Conservation (phyloP, 345 rosid species). For the Pseudoturritis turrita region DNA sequence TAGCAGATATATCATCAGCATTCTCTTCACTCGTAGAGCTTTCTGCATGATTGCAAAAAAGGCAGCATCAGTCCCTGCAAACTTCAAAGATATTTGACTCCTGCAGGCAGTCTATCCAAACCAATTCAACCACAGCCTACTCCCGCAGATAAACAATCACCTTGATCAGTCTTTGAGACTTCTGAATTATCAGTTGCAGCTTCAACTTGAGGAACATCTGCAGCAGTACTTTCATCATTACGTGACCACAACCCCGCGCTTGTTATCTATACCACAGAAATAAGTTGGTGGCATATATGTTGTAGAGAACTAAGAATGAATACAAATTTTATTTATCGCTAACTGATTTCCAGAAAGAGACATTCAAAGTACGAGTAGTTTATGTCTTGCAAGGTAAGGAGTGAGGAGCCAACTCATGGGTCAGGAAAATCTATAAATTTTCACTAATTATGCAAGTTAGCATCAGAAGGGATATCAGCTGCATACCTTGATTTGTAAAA, state of each 20-base stretch:
- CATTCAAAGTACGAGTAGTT: not conserved
- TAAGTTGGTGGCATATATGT: constrained; percentile 6
- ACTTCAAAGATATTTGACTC: constrained; percentile 40
- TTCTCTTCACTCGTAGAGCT: constrained; percentile 39
- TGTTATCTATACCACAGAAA: constrained; percentile 58
- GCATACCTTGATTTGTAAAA: constrained; percentile 74
- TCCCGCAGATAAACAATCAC: constrained; percentile 40
- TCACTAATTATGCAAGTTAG: not conserved
- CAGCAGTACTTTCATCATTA: constrained; percentile 40
- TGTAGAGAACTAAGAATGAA: constrained; percentile 7
- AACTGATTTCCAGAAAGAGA: not conserved
- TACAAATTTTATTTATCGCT: not conserved
- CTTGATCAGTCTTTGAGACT: constrained; percentile 43
- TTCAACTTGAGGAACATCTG: constrained; percentile 34
- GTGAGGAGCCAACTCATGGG: not conserved
- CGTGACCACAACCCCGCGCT: constrained; percentile 91
- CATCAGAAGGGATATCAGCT: not conserved
- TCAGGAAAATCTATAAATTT: not conserved
- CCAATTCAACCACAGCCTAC: constrained; percentile 54
- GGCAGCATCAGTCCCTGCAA: constrained; percentile 52
- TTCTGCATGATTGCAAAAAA: constrained; percentile 46
- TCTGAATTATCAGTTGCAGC: constrained; percentile 36
- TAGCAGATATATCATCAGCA: constrained; percentile 39
- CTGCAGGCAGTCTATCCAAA: constrained; percentile 44
- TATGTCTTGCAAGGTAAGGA: not conserved